Evolutionary conservation across 257 asterid genomes (phyloP), one percentile per base, ranked within the genome.

Genomic region (Solanum chmielewskii): DNA sequence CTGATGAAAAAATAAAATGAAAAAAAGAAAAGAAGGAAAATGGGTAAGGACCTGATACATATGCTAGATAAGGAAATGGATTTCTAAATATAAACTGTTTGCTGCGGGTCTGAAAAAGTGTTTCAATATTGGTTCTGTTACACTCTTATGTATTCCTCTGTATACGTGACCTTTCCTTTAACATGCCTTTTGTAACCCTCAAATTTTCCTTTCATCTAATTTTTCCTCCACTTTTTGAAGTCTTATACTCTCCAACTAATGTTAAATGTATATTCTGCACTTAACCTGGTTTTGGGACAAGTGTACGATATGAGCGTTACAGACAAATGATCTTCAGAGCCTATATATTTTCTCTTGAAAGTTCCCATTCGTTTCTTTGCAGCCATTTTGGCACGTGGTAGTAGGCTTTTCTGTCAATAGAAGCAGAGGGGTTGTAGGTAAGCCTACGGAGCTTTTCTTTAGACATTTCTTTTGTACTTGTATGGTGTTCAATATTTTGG

Each of bases 341-440:
- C 86, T 80, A 31, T 86, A 14, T 88, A 85, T 75, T 86, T 75
- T 83, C 71, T 88, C 33, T 20, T 87, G 31, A 62, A 59, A 83
- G 87, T 73, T 86, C n/a, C 84, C 37, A 84, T 47, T 70, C 10
- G 80, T 84, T 33, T 62, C 70, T 75, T 88, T 92, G 96, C 95
- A 96, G 99, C 99, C 99, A 73, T 96, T 94, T 90, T 96, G 99
- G 99, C 97, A 91, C 10, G 99, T 96, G 60, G 95, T 92, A 71
- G 90, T 91, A 68, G 90, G 93, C 83, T 90, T 83, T 90, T 45
- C 92, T 35, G 60, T 29, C 74, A 90, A 89, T 92, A 93, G 98
- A 92, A 98, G 99, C 91, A 93, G 97, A 93, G 99, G 99, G 64
- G 98, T 96, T 87, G 99, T 96, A 33, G 98, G 99, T 96, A 90